Evolutionary conservation across 208 protist species (phyloP).

Genomic region (Balamuthia mandrillaris): DNA sequence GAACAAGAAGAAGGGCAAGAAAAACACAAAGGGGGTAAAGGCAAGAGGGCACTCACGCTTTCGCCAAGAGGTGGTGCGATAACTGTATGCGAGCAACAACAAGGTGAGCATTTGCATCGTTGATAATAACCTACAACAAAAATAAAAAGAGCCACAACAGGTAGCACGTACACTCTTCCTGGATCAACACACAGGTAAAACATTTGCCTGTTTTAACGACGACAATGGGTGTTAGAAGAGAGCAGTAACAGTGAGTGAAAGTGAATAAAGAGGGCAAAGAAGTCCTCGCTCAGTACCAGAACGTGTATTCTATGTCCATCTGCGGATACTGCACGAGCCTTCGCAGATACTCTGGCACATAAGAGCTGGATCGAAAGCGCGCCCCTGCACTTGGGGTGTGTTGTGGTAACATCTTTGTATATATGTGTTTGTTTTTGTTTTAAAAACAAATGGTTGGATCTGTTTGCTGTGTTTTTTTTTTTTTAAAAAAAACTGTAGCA

Average conservation of each 20-base stretch:
- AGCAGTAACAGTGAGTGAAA: background rate
- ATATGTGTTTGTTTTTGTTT: background rate
- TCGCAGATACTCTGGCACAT: conserved; percentile 3
- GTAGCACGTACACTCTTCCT: background rate
- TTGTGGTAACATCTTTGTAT: background rate
- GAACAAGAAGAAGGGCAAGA: background rate
- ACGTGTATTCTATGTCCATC: conserved; percentile 58
- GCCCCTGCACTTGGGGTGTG: background rate
- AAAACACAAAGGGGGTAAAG: background rate
- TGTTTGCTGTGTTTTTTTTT: no score
- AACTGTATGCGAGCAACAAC: background rate
- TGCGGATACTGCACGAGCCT: conserved; percentile 28
- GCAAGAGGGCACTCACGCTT: background rate
- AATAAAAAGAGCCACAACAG: background rate
- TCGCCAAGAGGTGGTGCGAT: background rate
- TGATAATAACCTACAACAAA: background rate
- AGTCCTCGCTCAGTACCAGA: background rate
- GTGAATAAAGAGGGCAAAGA: background rate
- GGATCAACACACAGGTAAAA: conserved; percentile 43
- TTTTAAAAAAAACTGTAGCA: no score
- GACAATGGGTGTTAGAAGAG: background rate
- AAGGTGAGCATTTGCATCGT: background rate
- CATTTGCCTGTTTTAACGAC: conserved; percentile 39
- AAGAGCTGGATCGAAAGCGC: background rate
- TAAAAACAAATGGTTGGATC: no score